phyloP scores from a whole-genome alignment of 2,329 filamentous ascomycete genomes.

The Ophiostoma piceae region DNA sequence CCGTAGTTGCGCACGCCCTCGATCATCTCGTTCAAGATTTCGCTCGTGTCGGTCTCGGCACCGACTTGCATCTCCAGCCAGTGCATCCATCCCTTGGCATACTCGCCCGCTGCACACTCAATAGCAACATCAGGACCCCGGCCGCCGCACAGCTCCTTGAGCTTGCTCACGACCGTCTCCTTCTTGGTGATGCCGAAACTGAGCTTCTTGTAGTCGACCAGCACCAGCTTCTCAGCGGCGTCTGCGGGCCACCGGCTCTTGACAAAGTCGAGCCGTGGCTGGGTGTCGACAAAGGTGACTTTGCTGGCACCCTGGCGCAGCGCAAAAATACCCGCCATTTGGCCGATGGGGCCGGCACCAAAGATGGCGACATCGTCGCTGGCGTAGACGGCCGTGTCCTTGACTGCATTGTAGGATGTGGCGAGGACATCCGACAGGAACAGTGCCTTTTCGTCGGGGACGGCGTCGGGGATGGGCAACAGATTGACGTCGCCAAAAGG shows the following conservation, averaged over 20 bases:
- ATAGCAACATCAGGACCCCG: constrained; percentile 70
- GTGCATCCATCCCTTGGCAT: constrained; percentile 57
- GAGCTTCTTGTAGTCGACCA: constrained; percentile 61
- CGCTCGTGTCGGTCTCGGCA: constrained; percentile 77
- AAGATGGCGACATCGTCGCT: constrained; percentile 76
- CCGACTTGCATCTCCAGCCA: constrained; percentile 56
- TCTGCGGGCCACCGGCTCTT: constrained; percentile 53
- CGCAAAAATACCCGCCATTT: constrained; percentile 74
- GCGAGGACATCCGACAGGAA: constrained; percentile 75
- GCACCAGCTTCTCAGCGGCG: constrained; percentile 53
- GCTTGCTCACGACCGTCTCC: constrained; percentile 58
- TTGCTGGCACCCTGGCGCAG: constrained; percentile 67
- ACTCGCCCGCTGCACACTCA: constrained; percentile 60
- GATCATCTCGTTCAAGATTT: constrained; percentile 76
- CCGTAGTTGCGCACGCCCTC: constrained; percentile 67
- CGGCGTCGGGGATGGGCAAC: constrained; percentile 68
- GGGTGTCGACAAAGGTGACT: constrained; percentile 75
- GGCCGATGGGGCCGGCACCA: constrained; percentile 80
- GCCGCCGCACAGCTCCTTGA: constrained; percentile 67
- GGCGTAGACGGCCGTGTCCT: constrained; percentile 75
- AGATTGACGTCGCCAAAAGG: constrained; percentile 77
- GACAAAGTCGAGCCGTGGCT: constrained; percentile 63
- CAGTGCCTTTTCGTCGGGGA: constrained; percentile 77
- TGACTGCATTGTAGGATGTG: constrained; percentile 76
- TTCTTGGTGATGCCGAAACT: constrained; percentile 53